Conservation (phyloP, 1,139 yeast genomes). For the Yamadazyma jaroonii region DNA sequence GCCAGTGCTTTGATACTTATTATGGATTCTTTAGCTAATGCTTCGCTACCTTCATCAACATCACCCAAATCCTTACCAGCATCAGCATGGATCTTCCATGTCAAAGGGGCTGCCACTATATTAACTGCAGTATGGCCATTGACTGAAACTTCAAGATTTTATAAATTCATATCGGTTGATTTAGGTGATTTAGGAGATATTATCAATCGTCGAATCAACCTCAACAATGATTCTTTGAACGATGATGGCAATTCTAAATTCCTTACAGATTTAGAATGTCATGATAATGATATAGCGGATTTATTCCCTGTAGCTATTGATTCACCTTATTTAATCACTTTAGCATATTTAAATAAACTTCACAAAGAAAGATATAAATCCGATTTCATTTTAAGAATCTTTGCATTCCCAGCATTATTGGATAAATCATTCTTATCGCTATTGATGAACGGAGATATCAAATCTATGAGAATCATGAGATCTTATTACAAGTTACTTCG, state of each 20-base stretch:
- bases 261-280: constrained; percentile 70
- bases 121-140: constrained; percentile 93
- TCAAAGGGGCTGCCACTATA: constrained; percentile 94
- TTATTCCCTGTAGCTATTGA: constrained; percentile 79
- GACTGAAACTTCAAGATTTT: constrained; percentile 71
- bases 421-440: constrained; percentile 75
- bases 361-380: constrained; percentile 80
- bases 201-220: constrained; percentile 47
- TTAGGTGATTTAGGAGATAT: constrained; percentile 81
- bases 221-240: constrained; percentile 14
- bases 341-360: constrained; percentile 82
- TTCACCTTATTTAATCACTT: constrained; percentile 82
- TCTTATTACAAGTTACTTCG: constrained; percentile 80
- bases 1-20: constrained; percentile 87
- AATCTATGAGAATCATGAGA: constrained; percentile 87
- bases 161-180: constrained; percentile 76
- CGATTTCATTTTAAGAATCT: constrained; percentile 81
- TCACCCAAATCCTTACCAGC: constrained; percentile 73
- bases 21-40: constrained; percentile 93
- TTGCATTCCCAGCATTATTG: constrained; percentile 89
- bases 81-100: constrained; percentile 95
- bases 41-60: constrained; percentile 68
- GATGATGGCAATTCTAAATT: constrained; percentile 23
- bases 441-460: constrained; percentile 77
- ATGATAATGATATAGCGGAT: constrained; percentile 81